Conservation (phyloP, 768 basidiomycete genomes). For the Boletus rubescentipes region DNA sequence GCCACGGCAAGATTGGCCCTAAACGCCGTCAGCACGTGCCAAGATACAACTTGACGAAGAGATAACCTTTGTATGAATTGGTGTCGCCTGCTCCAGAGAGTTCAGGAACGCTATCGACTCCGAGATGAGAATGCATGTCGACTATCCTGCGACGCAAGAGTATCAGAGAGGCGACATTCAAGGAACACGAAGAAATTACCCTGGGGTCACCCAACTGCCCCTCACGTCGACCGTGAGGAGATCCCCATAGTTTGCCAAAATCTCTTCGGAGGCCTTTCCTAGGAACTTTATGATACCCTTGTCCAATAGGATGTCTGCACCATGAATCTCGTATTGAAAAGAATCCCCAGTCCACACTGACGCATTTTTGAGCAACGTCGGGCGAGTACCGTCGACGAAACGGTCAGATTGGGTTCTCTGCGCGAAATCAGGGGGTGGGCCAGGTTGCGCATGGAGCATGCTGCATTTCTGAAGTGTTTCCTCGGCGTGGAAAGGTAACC, state of each 20-base stretch:
- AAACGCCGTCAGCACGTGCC: not conserved
- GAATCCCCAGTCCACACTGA: slow-evolving; percentile 53
- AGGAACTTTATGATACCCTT: slow-evolving; percentile 37
- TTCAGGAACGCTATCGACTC: slow-evolving; percentile 61
- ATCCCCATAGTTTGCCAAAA: slow-evolving; percentile 39
- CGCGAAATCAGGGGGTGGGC: slow-evolving; percentile 35
- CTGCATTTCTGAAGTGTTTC: slow-evolving; percentile 35
- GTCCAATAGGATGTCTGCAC: slow-evolving; percentile 42
- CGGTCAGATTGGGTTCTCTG: slow-evolving; percentile 38
- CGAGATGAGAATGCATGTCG: slow-evolving; percentile 80
- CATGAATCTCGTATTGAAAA: slow-evolving; percentile 35
- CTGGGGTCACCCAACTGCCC: slow-evolving; percentile 69
- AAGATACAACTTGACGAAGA: not conserved
- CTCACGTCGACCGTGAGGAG: slow-evolving; percentile 57
- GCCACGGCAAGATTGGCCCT: slow-evolving; percentile 69
- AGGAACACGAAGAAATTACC: slow-evolving; percentile 39
- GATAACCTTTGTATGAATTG: slow-evolving; percentile 55
- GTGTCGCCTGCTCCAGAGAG: slow-evolving; percentile 53
- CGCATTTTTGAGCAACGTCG: slow-evolving; percentile 45
- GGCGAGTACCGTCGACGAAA: slow-evolving; percentile 37
- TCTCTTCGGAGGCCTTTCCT: slow-evolving; percentile 41
- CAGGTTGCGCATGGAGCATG: slow-evolving; percentile 36
- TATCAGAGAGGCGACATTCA: slow-evolving; percentile 36
- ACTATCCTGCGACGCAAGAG: slow-evolving; percentile 40
- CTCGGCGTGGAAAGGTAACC: slow-evolving; percentile 29